Percentiles rank a stretch among this genome's conserved stretches.
Conservation (phyloP, 495 filamentous ascomycete genomes). For the Xylaria palmicola region DNA sequence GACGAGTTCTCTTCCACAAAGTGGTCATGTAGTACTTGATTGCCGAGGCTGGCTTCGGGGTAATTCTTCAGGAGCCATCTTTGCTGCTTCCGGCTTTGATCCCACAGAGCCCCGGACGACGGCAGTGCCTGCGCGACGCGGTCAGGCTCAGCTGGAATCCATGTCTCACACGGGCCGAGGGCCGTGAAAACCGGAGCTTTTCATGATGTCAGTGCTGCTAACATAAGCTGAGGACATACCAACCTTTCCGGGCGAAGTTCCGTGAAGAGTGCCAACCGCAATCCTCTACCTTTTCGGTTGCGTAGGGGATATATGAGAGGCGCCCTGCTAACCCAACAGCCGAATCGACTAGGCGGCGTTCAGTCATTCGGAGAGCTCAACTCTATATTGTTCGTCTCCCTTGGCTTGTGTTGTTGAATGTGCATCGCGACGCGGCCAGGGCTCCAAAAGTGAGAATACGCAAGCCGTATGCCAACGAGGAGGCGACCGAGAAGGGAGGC, state of each 20-base stretch:
- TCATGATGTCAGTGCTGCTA: constrained; percentile 16
- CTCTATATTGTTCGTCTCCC: constrained; percentile 23
- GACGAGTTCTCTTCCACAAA: constrained; percentile 27
- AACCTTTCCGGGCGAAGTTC: constrained; percentile 26
- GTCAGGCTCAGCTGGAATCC: constrained; percentile 28
- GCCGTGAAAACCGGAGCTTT: constrained; percentile 42
- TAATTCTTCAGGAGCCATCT: constrained; percentile 37
- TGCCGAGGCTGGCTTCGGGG: constrained; percentile 39
- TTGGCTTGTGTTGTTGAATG: constrained; percentile 12
- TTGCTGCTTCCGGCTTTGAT: constrained; percentile 28
- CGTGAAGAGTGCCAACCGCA: constrained; percentile 31
- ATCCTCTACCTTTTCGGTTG: constrained; percentile 25
- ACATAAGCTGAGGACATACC: constrained; percentile 1
- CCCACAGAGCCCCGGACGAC: constrained; percentile 15
- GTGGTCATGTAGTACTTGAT: constrained; percentile 26
- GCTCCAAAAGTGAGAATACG: not conserved
- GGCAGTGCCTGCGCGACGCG: constrained; percentile 6
- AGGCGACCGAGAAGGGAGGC: not conserved
- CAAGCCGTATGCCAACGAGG: not conserved
- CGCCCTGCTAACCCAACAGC: constrained; percentile 32
- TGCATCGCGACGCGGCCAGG: constrained; percentile 25
- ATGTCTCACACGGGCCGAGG: constrained; percentile 37
- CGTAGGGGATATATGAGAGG: constrained; percentile 30
- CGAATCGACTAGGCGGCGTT: constrained; percentile 33
- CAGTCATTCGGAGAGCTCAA: constrained; percentile 35